Base-by-base conservation (phyloP, 768 basidiomycete species). In the Mycena vulgaris region DNA sequence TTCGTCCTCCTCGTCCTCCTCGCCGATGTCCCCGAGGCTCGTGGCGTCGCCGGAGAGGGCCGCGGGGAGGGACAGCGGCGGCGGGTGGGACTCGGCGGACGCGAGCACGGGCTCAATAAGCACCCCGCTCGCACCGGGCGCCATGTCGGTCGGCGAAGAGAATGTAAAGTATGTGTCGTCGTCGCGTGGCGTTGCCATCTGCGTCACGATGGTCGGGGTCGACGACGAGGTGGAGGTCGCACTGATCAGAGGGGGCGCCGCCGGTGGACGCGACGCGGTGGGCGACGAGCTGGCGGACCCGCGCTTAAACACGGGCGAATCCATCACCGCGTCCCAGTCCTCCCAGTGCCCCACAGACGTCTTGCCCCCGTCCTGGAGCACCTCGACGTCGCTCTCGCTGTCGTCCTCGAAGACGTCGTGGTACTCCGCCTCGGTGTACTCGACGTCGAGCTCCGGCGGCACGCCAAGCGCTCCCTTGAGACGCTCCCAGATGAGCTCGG, bases 401-500 rank as follows among this genome's bases (percentile, higher is more conserved):
- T 79, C 77, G 2, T 66, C 58, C 25, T 81, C 81, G 30, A 82
- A 76, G 10, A 83, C 80, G 23, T 80, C 81, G 56, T 80, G 77
- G 69, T 81, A 80, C 70, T 73, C 63, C 69, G 78, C 69, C 62
- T 70, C 71, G n/a, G 37, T 76, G 30, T 85, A 87, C 51, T 93
- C 91, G 35, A 90, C 80, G 72, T 95, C 92, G 25, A 97, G 84
- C 75, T 97, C 95, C 0, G 92, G 92, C 13, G 96, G 95, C 6
- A 96, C 92, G 6, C 96, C 96, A 2, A 98, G 83, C 0, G 94
- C 95, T 33, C 90, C 92, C 75, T 96, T 96, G 75, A 97, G 83
- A 65, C 95, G 89, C 79, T 97, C 95, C 96, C 96, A 98, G 63
- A 97, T 91, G 45, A 95, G 89, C 75, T 97, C 95, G 17, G 91